Percentiles rank a stretch among this genome's conserved stretches.
phyloP scores from a whole-genome alignment of 1,139 yeast genomes.

The Pichiaceae sp. region DNA sequence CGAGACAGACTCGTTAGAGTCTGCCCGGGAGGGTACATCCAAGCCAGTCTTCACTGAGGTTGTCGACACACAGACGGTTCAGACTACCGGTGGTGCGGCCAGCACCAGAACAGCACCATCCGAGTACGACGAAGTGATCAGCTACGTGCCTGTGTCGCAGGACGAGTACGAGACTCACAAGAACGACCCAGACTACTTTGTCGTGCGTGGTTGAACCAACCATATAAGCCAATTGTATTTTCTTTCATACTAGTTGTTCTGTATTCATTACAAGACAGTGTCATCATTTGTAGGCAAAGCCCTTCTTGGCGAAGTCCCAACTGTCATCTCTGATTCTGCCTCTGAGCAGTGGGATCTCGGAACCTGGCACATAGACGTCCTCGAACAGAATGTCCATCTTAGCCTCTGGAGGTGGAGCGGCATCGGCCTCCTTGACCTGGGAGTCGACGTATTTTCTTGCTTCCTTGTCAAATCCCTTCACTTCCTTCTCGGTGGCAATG shows the following conservation, averaged over 20 bases:
- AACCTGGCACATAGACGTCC: conserved; percentile 93
- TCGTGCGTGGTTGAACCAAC: conserved; percentile 20
- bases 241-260: neutral
- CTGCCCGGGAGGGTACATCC: conserved; percentile 5
- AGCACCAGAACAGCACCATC: conserved; percentile 2
- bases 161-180: conserved; percentile 36
- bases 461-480: conserved; percentile 88
- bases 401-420: conserved; percentile 92
- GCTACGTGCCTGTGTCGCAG: conserved; percentile 46
- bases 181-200: conserved; percentile 42
- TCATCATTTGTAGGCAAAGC: conserved; percentile 38
- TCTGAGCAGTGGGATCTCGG: conserved; percentile 87
- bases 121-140: conserved; percentile 27
- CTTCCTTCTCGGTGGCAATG: conserved; percentile 89
- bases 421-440: conserved; percentile 91
- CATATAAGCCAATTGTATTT: neutral
- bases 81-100: neutral
- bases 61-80: conserved; percentile 5
- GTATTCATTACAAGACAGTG: neutral
- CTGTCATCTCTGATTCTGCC: conserved; percentile 95
- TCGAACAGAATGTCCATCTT: conserved; percentile 90
- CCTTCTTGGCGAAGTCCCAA: conserved; percentile 75
- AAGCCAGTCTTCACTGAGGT: conserved; percentile 18
- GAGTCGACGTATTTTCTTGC: conserved; percentile 93
- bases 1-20: conserved; percentile 15